Evolutionary conservation across 805 yeast species (phyloP).

Genomic region (Cephaloascus fragrans): DNA sequence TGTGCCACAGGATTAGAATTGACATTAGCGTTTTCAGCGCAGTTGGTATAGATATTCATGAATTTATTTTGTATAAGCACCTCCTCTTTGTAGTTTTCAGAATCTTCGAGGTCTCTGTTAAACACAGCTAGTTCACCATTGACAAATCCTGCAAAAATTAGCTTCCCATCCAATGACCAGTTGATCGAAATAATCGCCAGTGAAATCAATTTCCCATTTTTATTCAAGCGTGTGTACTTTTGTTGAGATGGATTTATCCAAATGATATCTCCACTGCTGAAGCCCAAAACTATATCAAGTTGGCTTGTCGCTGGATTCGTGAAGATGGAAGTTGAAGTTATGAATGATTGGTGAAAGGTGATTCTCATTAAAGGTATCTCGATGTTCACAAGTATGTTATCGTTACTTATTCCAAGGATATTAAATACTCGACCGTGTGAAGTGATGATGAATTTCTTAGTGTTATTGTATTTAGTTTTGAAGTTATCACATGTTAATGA

Average conservation of each 20-base stretch:
- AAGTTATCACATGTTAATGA: slow-evolving; percentile 17
- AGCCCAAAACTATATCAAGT: slow-evolving; percentile 50
- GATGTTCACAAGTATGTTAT: slow-evolving; percentile 26
- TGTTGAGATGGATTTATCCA: slow-evolving; percentile 45
- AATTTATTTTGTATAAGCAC: slow-evolving; percentile 15
- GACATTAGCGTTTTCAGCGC: slow-evolving; percentile 7
- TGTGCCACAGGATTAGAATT: slow-evolving; percentile 42
- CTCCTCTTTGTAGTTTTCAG: slow-evolving; percentile 15
- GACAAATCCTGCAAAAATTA: slow-evolving; percentile 48
- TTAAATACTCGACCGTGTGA: slow-evolving; percentile 43
- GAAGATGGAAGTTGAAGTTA: slow-evolving; percentile 28
- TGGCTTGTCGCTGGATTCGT: slow-evolving; percentile 12
- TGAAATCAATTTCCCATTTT: slow-evolving; percentile 31
- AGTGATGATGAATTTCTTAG: slow-evolving; percentile 25
- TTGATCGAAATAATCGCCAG: slow-evolving; percentile 32
- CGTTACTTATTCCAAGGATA: slow-evolving; percentile 27
- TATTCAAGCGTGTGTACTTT: slow-evolving; percentile 43
- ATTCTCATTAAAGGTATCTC: slow-evolving; percentile 35
- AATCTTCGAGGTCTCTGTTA: slow-evolving; percentile 41
- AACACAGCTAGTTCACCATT: slow-evolving; percentile 53
- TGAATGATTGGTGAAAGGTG: slow-evolving; percentile 23
- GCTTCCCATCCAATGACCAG: slow-evolving; percentile 38
- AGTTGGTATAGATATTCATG: slow-evolving; percentile 7
- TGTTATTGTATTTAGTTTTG: slow-evolving; percentile 14
- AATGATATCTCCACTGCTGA: slow-evolving; percentile 57